Percentiles rank a stretch among this genome's conserved stretches.
phyloP scores from a whole-genome alignment of 2,329 filamentous ascomycete species.

The Taxawa tesnikishii region DNA sequence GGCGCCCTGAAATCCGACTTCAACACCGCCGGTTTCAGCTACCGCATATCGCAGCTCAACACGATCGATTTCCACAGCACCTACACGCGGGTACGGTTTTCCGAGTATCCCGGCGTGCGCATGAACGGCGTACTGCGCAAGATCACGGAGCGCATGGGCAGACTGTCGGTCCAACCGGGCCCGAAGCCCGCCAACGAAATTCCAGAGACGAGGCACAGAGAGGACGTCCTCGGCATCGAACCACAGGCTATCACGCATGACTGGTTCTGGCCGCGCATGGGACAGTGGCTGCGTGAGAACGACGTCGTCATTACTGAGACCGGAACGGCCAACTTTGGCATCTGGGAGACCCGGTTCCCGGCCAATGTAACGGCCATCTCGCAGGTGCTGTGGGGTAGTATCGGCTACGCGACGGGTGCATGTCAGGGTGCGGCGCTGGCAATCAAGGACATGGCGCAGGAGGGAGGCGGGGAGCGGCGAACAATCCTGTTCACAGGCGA shows the following conservation, averaged over 20 bases:
- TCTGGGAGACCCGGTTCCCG: conserved; percentile 39
- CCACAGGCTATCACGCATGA: conserved; percentile 11
- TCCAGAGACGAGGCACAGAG: conserved; percentile 1
- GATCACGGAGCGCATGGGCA: conserved; percentile 49
- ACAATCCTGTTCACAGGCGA: conserved; percentile 76
- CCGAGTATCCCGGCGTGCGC: conserved; percentile 63
- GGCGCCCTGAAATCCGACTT: conserved; percentile 65
- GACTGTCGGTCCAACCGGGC: conserved; percentile 40
- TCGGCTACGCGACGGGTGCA: conserved; percentile 16
- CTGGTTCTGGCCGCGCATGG: conserved; percentile 11
- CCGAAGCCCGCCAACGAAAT: conserved; percentile 20
- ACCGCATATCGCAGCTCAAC: conserved; percentile 31
- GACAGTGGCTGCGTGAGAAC: conserved; percentile 10
- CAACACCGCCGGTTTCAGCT: conserved; percentile 74
- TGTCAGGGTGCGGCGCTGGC: conserved; percentile 13
- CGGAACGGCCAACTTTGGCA: conserved; percentile 34
- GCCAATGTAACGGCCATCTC: conserved; percentile 46
- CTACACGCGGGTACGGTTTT: conserved; percentile 50
- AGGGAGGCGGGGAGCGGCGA: conserved; percentile 8
- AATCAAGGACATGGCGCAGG: conserved; percentile 18
- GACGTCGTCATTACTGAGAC: conserved; percentile 16
- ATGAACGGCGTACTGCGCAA: conserved; percentile 55
- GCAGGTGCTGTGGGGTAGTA: conserved; percentile 17
- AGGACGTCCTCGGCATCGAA: conserved; percentile 8
- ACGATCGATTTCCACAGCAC: conserved; percentile 38